A percentile compares a stretch with the other conserved stretches of the same genome.
These are phyloP conservation scores for Chytridiales sp. DNA, from an alignment of 371 early-diverging fungal genomes.

Conservation along the genomic window DNA sequence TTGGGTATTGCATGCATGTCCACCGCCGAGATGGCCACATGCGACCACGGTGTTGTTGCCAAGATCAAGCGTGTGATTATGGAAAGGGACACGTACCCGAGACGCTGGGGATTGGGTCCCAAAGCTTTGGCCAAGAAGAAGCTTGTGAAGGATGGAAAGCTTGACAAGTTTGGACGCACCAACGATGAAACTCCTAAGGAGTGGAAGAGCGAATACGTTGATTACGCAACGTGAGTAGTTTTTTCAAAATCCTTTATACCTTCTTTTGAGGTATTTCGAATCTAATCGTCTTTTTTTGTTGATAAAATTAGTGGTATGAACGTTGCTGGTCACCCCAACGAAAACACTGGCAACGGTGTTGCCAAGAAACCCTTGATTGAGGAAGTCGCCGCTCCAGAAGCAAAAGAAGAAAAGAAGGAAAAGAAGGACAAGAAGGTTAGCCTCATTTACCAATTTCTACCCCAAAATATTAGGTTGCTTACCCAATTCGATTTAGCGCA, in stretches of 20 bases:
- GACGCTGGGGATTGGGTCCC: constrained; percentile 97
- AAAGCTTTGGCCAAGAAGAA: constrained; percentile 95
- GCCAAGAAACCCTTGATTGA: constrained; percentile 35
- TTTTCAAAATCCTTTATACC: not conserved
- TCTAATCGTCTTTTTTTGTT: not conserved
- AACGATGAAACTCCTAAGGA: constrained; percentile 69
- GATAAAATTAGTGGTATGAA: constrained; percentile 33
- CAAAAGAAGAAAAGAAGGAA: constrained; percentile 37
- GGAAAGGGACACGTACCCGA: constrained; percentile 99
- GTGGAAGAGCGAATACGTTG: constrained; percentile 75
- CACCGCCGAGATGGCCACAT: constrained; percentile 93
- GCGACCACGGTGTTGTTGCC: constrained; percentile 94
- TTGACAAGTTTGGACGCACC: constrained; percentile 92
- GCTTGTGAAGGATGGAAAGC: constrained; percentile 92
- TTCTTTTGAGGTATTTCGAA: not conserved
- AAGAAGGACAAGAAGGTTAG: constrained; percentile 14
- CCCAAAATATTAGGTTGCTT: not conserved
- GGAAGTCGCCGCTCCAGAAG: constrained; percentile 41
- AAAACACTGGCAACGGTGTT: constrained; percentile 36
- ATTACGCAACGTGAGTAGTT: constrained; percentile 57
- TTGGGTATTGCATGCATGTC: constrained; percentile 96
- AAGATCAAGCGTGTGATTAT: constrained; percentile 99
- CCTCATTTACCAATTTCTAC: constrained; percentile 1
- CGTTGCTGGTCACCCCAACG: constrained; percentile 40
- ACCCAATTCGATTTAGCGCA: constrained; percentile 12